Percentiles rank a stretch among this genome's conserved stretches.
Conservation (phyloP, 805 yeast genomes). For the Candida nitratophila region DNA sequence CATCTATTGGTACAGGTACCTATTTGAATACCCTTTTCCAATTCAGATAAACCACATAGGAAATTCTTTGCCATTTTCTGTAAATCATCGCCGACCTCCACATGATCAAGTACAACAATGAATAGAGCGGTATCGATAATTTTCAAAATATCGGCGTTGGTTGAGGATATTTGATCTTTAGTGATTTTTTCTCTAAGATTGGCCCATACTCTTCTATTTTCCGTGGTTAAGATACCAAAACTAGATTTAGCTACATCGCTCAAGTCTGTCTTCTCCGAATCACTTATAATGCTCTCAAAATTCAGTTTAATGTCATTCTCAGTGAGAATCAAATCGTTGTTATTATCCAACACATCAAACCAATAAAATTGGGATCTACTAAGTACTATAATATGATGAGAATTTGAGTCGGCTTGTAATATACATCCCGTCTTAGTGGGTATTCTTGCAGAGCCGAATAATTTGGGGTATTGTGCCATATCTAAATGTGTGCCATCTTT, state of each 20-base stretch:
- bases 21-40: constrained; percentile 81
- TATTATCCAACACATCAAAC: constrained; percentile 82
- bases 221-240: constrained; percentile 86
- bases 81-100: constrained; percentile 51
- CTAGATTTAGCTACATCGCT: constrained; percentile 67
- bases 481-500: constrained; percentile 61
- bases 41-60: constrained; percentile 76
- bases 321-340: constrained; percentile 63
- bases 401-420: constrained; percentile 69
- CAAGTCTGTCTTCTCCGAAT: constrained; percentile 48
- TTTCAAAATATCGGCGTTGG: constrained; percentile 63
- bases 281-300: constrained; percentile 68
- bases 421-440: constrained; percentile 80
- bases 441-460: constrained; percentile 83
- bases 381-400: constrained; percentile 76
- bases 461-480: constrained; percentile 85
- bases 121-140: constrained; percentile 79
- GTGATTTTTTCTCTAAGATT: constrained; percentile 49
- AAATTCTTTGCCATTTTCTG: constrained; percentile 71
- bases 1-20: constrained; percentile 94
- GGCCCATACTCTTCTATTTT: constrained; percentile 86
- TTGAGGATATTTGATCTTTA: constrained; percentile 31
- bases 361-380: constrained; percentile 88
- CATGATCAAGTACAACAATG: constrained; percentile 76
- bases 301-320: constrained; percentile 73